Percentiles rank a stretch among this genome's conserved stretches.
Conservation (phyloP, 768 basidiomycete species). For the Lyophyllum atratum region DNA sequence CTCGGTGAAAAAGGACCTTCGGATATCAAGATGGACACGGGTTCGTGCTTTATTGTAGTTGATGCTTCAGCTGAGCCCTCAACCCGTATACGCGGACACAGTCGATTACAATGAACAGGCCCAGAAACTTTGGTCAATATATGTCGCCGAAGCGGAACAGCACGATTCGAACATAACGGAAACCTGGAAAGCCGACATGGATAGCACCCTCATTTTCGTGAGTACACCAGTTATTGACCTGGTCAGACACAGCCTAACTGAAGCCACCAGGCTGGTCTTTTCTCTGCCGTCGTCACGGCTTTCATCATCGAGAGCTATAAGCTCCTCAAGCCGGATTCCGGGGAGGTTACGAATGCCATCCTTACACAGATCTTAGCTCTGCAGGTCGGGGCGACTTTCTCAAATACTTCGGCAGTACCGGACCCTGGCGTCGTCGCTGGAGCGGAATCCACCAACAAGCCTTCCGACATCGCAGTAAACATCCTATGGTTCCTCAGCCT, state of each 20-base stretch:
- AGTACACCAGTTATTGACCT: not conserved
- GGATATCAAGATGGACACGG: too few species aligned
- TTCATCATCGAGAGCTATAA: not conserved
- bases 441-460: slow-evolving; percentile 10
- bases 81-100: too few species aligned
- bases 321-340: not conserved
- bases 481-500: slow-evolving; percentile 33
- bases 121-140: not conserved
- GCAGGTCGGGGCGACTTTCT: not conserved
- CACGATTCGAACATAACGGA: not conserved
- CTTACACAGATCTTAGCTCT: not conserved
- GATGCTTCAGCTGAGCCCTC: too few species aligned
- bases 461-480: slow-evolving; percentile 25
- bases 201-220: not conserved
- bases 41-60: too few species aligned
- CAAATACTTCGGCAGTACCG: not conserved
- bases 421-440: not conserved
- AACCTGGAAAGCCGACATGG: not conserved
- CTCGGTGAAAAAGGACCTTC: too few species aligned
- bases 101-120: too few species aligned
- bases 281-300: not conserved
- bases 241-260: not conserved
- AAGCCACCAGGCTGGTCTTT: not conserved
- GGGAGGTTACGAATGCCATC: not conserved
- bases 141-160: not conserved